Evolutionary conservation across 2,329 filamentous ascomycete species (phyloP).

Genomic region (Nemania serpens): DNA sequence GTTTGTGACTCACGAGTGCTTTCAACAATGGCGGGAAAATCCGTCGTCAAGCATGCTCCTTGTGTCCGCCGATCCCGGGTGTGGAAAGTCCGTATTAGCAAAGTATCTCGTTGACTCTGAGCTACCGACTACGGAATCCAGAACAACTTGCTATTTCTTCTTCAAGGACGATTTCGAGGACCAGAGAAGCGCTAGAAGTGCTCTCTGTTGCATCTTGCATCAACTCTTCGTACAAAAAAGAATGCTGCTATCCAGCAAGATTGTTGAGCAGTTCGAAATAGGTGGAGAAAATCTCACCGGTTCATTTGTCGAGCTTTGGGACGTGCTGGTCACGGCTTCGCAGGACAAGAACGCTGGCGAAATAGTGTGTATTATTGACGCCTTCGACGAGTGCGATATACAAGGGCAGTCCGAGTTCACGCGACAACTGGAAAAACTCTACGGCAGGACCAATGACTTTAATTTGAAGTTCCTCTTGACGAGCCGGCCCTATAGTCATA

Average conservation of each 20-base stretch:
- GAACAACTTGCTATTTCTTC: constrained; percentile 49
- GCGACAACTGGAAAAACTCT: neutral
- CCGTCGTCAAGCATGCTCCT: constrained; percentile 22
- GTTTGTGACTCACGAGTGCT: neutral
- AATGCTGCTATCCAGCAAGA: constrained; percentile 30
- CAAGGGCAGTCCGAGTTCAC: neutral
- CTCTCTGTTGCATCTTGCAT: constrained; percentile 34
- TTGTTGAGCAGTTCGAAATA: constrained; percentile 29
- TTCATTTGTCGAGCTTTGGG: constrained; percentile 37
- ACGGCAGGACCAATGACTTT: neutral
- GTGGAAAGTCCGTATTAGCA: constrained; percentile 50
- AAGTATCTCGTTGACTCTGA: constrained; percentile 43
- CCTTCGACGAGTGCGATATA: constrained; percentile 15
- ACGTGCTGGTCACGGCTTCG: neutral
- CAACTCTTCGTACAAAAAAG: constrained; percentile 43
- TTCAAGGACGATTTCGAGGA: constrained; percentile 50
- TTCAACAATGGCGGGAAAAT: neutral
- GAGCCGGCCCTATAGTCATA: neutral
- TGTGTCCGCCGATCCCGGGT: constrained; percentile 44
- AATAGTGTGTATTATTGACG: constrained; percentile 17
- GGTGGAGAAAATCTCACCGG: constrained; percentile 20
- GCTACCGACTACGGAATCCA: constrained; percentile 20
- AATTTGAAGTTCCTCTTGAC: constrained; percentile 18
- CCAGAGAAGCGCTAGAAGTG: constrained; percentile 21
- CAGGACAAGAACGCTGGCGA: constrained; percentile 4